Percentiles rank a stretch among this genome's conserved stretches.
Evolutionary conservation across 768 basidiomycete species (phyloP).

Genomic region (Galerina marginata): DNA sequence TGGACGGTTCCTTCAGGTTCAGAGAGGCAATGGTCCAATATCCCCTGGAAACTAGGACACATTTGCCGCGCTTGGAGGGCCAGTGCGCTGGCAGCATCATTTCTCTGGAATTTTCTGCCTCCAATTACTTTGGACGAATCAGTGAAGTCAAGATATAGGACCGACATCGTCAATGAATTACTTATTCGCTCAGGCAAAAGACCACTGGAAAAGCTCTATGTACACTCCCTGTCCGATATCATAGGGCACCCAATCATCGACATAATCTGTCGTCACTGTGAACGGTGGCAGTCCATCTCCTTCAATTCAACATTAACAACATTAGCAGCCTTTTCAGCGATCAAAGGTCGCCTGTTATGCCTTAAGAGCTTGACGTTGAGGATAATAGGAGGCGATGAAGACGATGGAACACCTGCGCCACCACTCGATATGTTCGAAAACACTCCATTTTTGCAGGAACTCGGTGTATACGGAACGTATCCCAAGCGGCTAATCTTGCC

Average conservation of each 20-base stretch:
- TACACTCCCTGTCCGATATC: not conserved
- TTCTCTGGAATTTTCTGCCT: conserved; percentile 7
- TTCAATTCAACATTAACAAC: not conserved
- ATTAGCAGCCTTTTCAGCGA: not conserved
- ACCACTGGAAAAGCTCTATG: not conserved
- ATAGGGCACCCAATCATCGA: not conserved
- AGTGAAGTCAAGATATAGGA: not conserved
- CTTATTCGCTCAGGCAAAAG: not conserved
- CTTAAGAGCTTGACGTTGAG: not conserved
- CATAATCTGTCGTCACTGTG: not conserved
- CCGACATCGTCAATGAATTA: not conserved
- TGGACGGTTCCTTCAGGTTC: not conserved
- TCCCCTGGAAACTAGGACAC: not conserved
- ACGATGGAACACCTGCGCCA: too few species aligned
- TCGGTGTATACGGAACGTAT: not conserved
- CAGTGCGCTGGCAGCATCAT: not conserved
- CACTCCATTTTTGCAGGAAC: not conserved
- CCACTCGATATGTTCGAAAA: not conserved
- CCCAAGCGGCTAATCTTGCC: not conserved
- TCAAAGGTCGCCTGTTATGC: not conserved
- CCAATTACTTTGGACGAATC: not conserved
- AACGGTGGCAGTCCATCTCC: not conserved
- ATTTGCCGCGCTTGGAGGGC: conserved; percentile 10
- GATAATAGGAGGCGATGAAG: not conserved
- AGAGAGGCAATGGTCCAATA: not conserved